Evolutionary conservation across 331 rosid species (phyloP).

Genomic region (Prunus yedoensis): DNA sequence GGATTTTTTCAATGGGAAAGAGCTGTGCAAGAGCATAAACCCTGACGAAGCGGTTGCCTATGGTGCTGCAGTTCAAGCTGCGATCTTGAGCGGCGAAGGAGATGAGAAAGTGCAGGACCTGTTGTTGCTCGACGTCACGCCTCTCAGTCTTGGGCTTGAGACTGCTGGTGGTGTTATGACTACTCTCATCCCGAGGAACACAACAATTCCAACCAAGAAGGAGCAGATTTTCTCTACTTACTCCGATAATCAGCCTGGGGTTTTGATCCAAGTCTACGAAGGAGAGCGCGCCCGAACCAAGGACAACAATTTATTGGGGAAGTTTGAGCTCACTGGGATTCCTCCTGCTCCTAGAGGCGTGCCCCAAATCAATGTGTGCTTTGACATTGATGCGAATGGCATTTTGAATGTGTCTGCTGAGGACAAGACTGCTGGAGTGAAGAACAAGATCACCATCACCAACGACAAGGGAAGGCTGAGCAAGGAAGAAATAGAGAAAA

Average conservation of each 20-base stretch:
- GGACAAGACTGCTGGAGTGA: constrained; percentile 47
- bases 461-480: constrained; percentile 66
- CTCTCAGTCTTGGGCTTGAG: constrained; percentile 55
- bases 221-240: constrained; percentile 64
- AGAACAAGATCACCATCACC: constrained; percentile 58
- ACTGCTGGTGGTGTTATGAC: constrained; percentile 75
- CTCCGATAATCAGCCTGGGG: constrained; percentile 66
- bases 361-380: constrained; percentile 37
- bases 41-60: constrained; percentile 51
- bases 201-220: constrained; percentile 59
- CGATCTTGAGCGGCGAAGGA: constrained; percentile 48
- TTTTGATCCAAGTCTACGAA: constrained; percentile 63
- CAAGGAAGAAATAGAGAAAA: constrained; percentile 51
- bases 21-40: constrained; percentile 51
- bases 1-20: constrained; percentile 62
- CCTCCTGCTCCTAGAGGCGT: constrained; percentile 72
- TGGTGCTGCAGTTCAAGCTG: constrained; percentile 47
- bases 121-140: constrained; percentile 59
- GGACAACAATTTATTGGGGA: constrained; percentile 60
- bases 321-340: constrained; percentile 56
- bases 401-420: constrained; percentile 35
- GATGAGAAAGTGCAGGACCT: constrained; percentile 58
- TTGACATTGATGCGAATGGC: constrained; percentile 40
- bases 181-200: constrained; percentile 38
- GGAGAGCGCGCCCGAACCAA: constrained; percentile 55